Conservation (phyloP, 257 asterid species). For the Penstemon eatonii region DNA sequence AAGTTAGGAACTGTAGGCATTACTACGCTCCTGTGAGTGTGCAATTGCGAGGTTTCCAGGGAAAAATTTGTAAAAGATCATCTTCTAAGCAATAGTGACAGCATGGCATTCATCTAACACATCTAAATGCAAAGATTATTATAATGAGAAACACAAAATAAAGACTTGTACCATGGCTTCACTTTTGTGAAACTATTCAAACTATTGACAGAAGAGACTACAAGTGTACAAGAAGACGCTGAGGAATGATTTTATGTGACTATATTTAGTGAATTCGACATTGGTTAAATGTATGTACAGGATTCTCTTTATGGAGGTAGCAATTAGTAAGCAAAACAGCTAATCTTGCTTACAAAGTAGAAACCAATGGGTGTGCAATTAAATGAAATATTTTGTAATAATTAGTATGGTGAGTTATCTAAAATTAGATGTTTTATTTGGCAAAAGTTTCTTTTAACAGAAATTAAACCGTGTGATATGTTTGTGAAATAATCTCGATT, state of each 20-base stretch:
- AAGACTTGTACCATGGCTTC: too few relatives aligned
- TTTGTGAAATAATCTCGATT: background rate
- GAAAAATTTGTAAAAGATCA: too few relatives aligned
- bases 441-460: background rate
- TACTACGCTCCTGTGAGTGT: background rate
- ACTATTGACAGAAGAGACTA: slow-evolving; percentile 3
- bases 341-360: background rate
- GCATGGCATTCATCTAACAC: slow-evolving; percentile 4
- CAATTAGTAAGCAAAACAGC: background rate
- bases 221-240: background rate
- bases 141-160: too few relatives aligned
- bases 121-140: background rate
- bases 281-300: background rate
- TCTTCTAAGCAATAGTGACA: background rate
- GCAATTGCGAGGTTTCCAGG: background rate
- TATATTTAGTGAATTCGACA: too few relatives aligned
- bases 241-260: too few relatives aligned
- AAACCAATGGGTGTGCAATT: background rate
- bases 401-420: too few relatives aligned
- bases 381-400: background rate
- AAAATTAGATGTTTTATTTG: background rate
- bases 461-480: background rate
- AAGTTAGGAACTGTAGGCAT: background rate
- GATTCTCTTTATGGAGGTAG: background rate
- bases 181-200: background rate